phyloP scores from a whole-genome alignment of 805 yeast genomes.

The Lipomyces kockii region DNA sequence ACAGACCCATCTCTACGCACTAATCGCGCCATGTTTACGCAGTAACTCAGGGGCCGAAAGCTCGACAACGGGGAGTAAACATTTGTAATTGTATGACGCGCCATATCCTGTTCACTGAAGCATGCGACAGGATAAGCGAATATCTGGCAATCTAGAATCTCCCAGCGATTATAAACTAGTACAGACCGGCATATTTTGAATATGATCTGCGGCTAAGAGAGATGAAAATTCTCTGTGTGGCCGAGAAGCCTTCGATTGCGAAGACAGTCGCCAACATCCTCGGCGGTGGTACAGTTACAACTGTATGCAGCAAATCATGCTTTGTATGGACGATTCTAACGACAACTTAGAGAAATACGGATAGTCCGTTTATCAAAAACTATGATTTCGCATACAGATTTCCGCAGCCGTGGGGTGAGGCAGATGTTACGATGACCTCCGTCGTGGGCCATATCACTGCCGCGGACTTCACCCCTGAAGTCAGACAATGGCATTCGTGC shows the following conservation, averaged over 20 bases:
- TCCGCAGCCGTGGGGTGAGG: conserved; percentile 60
- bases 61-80: neutral
- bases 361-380: conserved; percentile 70
- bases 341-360: conserved; percentile 48
- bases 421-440: conserved; percentile 88
- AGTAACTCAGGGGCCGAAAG: neutral
- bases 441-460: conserved; percentile 84
- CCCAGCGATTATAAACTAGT: neutral
- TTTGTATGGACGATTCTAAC: neutral
- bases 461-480: conserved; percentile 65
- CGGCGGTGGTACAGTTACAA: conserved; percentile 67
- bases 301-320: conserved; percentile 36
- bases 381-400: conserved; percentile 75
- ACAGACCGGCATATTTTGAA: neutral
- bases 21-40: conserved; percentile 1
- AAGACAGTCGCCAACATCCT: conserved; percentile 76
- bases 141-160: neutral
- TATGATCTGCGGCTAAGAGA: neutral
- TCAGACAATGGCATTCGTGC: conserved; percentile 62
- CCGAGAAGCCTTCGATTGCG: conserved; percentile 96
- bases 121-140: neutral
- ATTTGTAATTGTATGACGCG: neutral
- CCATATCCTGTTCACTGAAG: neutral
- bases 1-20: neutral
- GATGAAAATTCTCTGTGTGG: conserved; percentile 88